Percentiles rank a stretch among this genome's conserved stretches.
Conservation (phyloP, 768 basidiomycete genomes). For the Pleurotus citrinopileatus region DNA sequence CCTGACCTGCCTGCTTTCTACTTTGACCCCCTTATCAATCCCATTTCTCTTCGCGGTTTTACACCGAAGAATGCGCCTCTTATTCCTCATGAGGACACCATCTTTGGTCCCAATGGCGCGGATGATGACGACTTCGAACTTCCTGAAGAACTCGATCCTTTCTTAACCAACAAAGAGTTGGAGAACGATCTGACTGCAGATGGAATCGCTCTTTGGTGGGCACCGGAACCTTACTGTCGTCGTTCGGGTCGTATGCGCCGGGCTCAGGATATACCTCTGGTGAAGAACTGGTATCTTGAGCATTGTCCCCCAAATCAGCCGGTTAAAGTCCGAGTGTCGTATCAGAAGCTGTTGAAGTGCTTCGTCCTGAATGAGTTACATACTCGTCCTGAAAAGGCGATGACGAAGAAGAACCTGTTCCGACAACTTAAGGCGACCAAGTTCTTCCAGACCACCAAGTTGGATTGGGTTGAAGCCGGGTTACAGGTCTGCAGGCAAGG, state of each 20-base stretch:
- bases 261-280: slow-evolving; percentile 92
- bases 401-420: slow-evolving; percentile 98
- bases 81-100: slow-evolving; percentile 85
- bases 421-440: slow-evolving; percentile 96
- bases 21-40: slow-evolving; percentile 98
- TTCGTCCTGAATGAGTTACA: slow-evolving; percentile 94
- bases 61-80: slow-evolving; percentile 79
- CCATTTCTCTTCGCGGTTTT: slow-evolving; percentile 88
- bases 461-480: slow-evolving; percentile 99
- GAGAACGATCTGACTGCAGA: slow-evolving; percentile 94
- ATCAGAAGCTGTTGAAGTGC: slow-evolving; percentile 96
- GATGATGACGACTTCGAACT: slow-evolving; percentile 90
- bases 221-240: slow-evolving; percentile 92
- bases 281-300: slow-evolving; percentile 98
- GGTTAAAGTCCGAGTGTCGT: slow-evolving; percentile 98
- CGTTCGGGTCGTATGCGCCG: slow-evolving; percentile 91
- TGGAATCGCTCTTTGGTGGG: slow-evolving; percentile 98
- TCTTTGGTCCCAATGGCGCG: slow-evolving; percentile 84
- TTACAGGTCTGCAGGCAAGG: slow-evolving; percentile 98
- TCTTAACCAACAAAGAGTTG: slow-evolving; percentile 73
- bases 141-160: slow-evolving; percentile 73
- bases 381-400: slow-evolving; percentile 87
- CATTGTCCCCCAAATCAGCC: slow-evolving; percentile 96
- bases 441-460: slow-evolving; percentile 97
- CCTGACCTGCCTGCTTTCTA: slow-evolving; percentile 99